phyloP scores from a whole-genome alignment of 352 stramenopile genomes.

The Phytopythium sindhum region DNA sequence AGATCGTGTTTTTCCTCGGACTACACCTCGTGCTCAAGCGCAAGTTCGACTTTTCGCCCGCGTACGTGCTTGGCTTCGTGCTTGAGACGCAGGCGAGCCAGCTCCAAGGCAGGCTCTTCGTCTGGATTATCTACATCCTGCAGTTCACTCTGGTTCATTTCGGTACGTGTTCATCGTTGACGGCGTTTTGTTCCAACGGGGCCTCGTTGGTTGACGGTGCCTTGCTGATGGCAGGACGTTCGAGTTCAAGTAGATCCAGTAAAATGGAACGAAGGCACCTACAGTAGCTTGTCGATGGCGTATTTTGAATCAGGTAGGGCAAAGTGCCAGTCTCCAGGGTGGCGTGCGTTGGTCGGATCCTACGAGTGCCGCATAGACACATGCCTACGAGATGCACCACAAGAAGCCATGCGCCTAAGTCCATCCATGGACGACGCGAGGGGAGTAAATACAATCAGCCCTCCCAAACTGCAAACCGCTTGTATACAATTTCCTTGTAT shows the following conservation, averaged over 20 bases:
- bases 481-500: too few species aligned
- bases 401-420: too few species aligned
- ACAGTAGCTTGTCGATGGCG: background rate
- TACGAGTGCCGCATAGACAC: too few species aligned
- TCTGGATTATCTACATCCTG: slow-evolving; percentile 29
- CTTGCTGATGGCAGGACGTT: slow-evolving; percentile 8
- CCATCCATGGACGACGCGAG: too few species aligned
- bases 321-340: too few species aligned
- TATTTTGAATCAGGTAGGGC: too few species aligned
- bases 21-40: slow-evolving; percentile 14
- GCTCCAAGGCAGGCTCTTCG: slow-evolving; percentile 20
- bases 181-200: background rate
- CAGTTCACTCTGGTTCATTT: slow-evolving; percentile 23
- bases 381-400: too few species aligned
- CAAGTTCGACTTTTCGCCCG: slow-evolving; percentile 17
- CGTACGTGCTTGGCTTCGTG: slow-evolving; percentile 38
- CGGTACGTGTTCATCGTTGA: slow-evolving; percentile 11
- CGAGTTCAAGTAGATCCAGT: slow-evolving; percentile 11
- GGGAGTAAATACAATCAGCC: too few species aligned
- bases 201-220: background rate
- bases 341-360: background rate
- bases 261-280: background rate
- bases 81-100: slow-evolving; percentile 25
- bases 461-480: too few species aligned
- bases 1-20: slow-evolving; percentile 11